phyloP scores from a whole-genome alignment of 2,329 filamentous ascomycete species.

The Paramyrothecium roridum region DNA sequence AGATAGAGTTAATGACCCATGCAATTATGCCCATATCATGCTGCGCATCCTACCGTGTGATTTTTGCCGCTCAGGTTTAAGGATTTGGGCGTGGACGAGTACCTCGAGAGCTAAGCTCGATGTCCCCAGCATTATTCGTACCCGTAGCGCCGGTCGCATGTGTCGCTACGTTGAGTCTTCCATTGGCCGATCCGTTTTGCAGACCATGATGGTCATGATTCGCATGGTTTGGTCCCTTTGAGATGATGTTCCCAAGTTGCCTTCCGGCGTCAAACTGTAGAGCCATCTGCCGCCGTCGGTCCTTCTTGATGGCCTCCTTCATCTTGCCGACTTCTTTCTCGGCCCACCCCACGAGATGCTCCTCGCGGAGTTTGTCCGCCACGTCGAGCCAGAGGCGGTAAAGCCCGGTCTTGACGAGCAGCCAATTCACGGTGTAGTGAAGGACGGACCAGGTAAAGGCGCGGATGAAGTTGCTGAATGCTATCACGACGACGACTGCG shows the following conservation, averaged over 20 bases:
- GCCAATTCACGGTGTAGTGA: slow-evolving; percentile 6
- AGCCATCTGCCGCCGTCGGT: neutral
- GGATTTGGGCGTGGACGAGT: neutral
- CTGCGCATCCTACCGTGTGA: neutral
- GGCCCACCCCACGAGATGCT: slow-evolving; percentile 2
- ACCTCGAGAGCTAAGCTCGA: neutral
- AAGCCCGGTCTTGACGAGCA: slow-evolving; percentile 5
- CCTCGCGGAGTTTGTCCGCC: neutral
- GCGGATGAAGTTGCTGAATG: slow-evolving; percentile 5
- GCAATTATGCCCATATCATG: neutral
- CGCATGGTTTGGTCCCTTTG: neutral
- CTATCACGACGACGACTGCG: slow-evolving; percentile 3
- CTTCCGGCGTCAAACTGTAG: neutral
- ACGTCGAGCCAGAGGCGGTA: slow-evolving; percentile 5
- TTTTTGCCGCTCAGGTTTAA: neutral
- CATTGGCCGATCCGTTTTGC: neutral
- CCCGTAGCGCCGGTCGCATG: neutral
- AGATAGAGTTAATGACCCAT: slow-evolving; percentile 1
- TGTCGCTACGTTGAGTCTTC: neutral
- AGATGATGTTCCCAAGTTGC: neutral
- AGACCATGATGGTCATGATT: neutral
- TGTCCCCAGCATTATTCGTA: neutral
- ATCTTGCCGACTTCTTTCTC: slow-evolving; percentile 3
- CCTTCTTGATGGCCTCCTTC: slow-evolving; percentile 1
- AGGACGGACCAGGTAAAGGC: slow-evolving; percentile 1